These are phyloP conservation scores for Suzukiozyma palmioleophila DNA, from an alignment of 1,139 yeast genomes.

Conservation along the genomic window DNA sequence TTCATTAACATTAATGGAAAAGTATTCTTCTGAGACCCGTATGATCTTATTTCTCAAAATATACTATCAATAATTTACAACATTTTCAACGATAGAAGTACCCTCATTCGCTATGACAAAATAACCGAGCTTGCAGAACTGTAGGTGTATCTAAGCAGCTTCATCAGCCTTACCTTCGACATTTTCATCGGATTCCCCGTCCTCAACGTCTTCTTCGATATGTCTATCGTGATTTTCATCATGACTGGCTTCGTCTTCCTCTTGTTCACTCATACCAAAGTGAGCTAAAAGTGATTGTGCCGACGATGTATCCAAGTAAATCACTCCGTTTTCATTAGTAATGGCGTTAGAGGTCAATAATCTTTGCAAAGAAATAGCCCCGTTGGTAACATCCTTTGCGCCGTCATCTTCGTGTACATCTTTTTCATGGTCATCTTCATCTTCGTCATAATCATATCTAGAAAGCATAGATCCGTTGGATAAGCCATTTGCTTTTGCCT, in stretches of 20 bases:
- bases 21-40: too few relatives aligned
- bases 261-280: constrained; percentile 37
- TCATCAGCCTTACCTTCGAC: constrained; percentile 8
- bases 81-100: not conserved
- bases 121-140: too few relatives aligned
- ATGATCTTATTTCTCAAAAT: not conserved
- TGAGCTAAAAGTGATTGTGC: constrained; percentile 49
- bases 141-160: not conserved
- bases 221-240: constrained; percentile 21
- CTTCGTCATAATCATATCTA: constrained; percentile 21
- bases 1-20: constrained; percentile 3
- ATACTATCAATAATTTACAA: not conserved
- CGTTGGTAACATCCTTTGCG: constrained; percentile 19
- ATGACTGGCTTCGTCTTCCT: constrained; percentile 13
- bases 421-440: constrained; percentile 15
- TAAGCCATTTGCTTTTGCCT: constrained; percentile 14
- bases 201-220: constrained; percentile 23
- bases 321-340: constrained; percentile 55
- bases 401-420: constrained; percentile 27
- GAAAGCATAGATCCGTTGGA: constrained; percentile 9
- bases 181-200: constrained; percentile 9
- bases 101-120: too few relatives aligned
- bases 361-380: constrained; percentile 49
- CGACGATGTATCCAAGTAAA: constrained; percentile 47
- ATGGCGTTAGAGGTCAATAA: constrained; percentile 49